Conservation (phyloP, 176 grass and related monocot species). For the Panicum miliaceum region DNA sequence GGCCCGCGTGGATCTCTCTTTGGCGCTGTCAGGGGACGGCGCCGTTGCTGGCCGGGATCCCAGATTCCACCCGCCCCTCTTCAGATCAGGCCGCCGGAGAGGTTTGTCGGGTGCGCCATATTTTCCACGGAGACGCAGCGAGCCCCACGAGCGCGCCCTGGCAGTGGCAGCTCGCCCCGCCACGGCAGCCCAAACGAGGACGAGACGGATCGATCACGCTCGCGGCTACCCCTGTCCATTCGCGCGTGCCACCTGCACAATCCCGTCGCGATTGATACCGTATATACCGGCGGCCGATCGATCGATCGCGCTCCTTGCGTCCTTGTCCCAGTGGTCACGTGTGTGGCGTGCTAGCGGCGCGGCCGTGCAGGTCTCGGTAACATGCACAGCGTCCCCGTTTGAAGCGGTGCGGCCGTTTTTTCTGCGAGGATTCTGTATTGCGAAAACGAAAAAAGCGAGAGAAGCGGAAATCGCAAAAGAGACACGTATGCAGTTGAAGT, state of each 20-base stretch:
- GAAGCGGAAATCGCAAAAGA: no score
- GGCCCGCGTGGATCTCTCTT: not conserved
- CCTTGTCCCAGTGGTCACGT: not conserved
- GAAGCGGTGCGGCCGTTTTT: not conserved
- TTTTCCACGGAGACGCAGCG: not conserved
- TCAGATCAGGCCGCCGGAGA: not conserved
- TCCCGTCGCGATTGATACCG: not conserved
- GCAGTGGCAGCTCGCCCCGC: not conserved
- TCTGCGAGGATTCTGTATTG: no score
- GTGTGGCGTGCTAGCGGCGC: not conserved
- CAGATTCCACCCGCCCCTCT: not conserved
- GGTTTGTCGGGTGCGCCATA: slow-evolving; percentile 10
- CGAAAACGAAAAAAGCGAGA: no score
- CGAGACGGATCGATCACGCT: not conserved
- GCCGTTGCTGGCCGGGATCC: not conserved
- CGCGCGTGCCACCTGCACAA: not conserved
- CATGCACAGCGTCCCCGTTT: not conserved
- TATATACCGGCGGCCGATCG: not conserved
- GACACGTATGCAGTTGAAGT: no score
- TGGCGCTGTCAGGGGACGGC: slow-evolving; percentile 14
- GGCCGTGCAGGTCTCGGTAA: not conserved
- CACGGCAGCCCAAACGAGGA: not conserved
- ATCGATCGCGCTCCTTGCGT: not conserved
- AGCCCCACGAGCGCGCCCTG: not conserved
- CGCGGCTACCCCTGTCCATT: not conserved